Evolutionary conservation across 441 rosid species (phyloP).

Genomic region (Euphorbia neoarborescens): DNA sequence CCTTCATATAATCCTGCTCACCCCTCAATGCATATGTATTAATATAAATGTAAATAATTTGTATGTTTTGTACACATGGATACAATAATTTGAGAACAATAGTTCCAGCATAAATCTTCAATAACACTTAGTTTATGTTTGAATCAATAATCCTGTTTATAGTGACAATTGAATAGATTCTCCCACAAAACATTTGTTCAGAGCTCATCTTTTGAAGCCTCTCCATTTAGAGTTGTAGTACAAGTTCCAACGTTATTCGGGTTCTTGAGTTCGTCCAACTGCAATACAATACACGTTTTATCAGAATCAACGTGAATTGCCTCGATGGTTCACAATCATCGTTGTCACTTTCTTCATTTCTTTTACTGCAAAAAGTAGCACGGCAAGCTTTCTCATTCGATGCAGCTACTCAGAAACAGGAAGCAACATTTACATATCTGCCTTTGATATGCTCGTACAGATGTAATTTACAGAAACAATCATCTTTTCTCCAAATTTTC

Average conservation of each 20-base stretch:
- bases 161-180: not conserved
- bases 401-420: too few species aligned
- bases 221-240: constrained; percentile 26
- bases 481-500: too few species aligned
- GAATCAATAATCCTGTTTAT: not conserved
- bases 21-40: too few species aligned
- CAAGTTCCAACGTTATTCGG: constrained; percentile 16
- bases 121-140: not conserved
- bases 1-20: too few species aligned
- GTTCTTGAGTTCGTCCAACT: constrained; percentile 44
- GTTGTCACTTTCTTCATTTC: not conserved
- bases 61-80: not conserved
- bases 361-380: too few species aligned
- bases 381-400: too few species aligned
- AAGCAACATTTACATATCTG: too few species aligned
- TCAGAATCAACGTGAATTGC: not conserved
- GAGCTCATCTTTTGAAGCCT: constrained; percentile 26
- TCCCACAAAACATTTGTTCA: constrained; percentile 15
- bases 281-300: constrained; percentile 19
- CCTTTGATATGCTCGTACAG: too few species aligned
- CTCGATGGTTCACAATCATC: not conserved
- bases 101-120: not conserved
- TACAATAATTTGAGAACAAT: not conserved
- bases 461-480: too few species aligned
- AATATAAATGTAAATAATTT: too few species aligned